These are phyloP conservation scores for Corallochytrium limacisporum DNA, from an alignment of 78 protist genomes.

Conservation along the genomic window DNA sequence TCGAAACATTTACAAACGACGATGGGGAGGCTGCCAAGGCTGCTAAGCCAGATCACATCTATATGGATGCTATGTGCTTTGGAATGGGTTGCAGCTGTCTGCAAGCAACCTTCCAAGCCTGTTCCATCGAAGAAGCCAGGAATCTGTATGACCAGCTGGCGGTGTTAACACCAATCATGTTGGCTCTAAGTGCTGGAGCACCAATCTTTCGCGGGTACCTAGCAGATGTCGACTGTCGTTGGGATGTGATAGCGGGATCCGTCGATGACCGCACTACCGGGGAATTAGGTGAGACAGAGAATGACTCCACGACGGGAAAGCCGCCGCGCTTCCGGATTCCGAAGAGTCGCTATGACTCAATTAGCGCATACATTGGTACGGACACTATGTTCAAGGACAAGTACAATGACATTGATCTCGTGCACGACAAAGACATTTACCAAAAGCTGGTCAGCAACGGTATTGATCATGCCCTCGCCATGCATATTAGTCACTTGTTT, in stretches of 20 bases:
- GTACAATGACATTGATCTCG: constrained; percentile 51
- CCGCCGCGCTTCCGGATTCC: not conserved
- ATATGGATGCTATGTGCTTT: constrained; percentile 95
- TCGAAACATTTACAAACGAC: not conserved
- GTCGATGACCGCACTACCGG: constrained; percentile 82
- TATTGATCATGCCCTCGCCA: constrained; percentile 56
- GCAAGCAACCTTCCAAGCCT: constrained; percentile 81
- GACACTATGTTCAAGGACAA: not conserved
- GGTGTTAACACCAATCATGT: not conserved
- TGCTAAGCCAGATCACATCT: constrained; percentile 42
- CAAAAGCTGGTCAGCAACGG: constrained; percentile 40
- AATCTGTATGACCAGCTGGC: constrained; percentile 73
- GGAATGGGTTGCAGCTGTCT: constrained; percentile 96
- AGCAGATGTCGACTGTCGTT: constrained; percentile 79
- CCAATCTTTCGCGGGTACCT: constrained; percentile 75
- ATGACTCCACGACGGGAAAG: not conserved
- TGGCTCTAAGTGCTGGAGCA: constrained; percentile 70
- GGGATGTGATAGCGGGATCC: constrained; percentile 69
- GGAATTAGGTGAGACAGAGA: constrained; percentile 40
- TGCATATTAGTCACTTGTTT: constrained; percentile 81
- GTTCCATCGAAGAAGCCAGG: constrained; percentile 65
- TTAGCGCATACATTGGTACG: constrained; percentile 36
- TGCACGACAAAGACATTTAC: constrained; percentile 21
- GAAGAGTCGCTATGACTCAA: constrained; percentile 73
- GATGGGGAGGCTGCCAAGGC: not conserved